phyloP scores from a whole-genome alignment of 352 stramenopile genomes.

The Phytophthora chlamydospora region DNA sequence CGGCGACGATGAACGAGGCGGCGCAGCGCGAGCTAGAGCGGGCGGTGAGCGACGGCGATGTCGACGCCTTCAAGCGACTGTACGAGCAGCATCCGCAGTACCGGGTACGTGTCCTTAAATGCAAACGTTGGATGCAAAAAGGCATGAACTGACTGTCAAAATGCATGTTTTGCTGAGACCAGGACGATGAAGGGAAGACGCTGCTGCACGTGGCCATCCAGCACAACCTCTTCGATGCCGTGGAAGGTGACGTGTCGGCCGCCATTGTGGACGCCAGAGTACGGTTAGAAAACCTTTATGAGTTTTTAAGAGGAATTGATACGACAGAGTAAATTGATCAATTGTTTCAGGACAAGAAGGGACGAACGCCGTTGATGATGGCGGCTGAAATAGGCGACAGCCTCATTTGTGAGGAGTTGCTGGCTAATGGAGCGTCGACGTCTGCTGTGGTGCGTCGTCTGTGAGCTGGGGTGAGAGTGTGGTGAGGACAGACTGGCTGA shows the following conservation, averaged over 20 bases:
- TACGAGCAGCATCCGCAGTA: conserved; percentile 31
- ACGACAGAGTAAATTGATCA: not conserved
- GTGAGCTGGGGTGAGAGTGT: not conserved
- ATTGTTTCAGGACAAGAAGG: conserved; percentile 34
- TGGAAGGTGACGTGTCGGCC: conserved; percentile 31
- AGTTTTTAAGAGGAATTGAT: not conserved
- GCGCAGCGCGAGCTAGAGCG: conserved; percentile 23
- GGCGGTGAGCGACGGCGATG: conserved; percentile 24
- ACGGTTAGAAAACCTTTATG: not conserved
- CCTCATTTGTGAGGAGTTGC: conserved; percentile 43
- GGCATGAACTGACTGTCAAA: conserved; percentile 2
- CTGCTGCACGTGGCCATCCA: conserved; percentile 38
- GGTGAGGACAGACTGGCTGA: not conserved
- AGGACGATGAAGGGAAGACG: conserved; percentile 36
- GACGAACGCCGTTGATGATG: conserved; percentile 40
- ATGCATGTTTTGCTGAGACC: conserved; percentile 5
- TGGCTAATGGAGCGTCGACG: conserved; percentile 33
- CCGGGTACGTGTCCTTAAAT: conserved; percentile 22
- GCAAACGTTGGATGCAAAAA: not conserved
- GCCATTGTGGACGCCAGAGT: conserved; percentile 29
- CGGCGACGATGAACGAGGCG: conserved; percentile 12
- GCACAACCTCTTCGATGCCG: conserved; percentile 33
- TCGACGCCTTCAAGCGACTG: conserved; percentile 24
- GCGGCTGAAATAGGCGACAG: conserved; percentile 37
- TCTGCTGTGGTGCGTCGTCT: conserved; percentile 21